A percentile compares a stretch with the other conserved stretches of the same genome.
phyloP scores from a whole-genome alignment of 2,329 filamentous ascomycete species.

The Paraphoma sp. region DNA sequence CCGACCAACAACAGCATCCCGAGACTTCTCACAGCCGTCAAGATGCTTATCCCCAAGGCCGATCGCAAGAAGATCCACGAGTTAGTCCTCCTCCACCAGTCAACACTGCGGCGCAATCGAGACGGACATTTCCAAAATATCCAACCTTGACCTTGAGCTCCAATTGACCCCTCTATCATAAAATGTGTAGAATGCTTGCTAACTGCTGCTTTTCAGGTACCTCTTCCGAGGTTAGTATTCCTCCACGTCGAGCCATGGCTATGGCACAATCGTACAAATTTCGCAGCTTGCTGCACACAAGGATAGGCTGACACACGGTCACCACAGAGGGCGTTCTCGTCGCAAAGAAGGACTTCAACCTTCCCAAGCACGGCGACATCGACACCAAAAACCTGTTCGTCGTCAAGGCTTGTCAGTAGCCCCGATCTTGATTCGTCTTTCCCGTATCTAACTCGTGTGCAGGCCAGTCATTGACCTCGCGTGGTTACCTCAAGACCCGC shows the following conservation, averaged over 20 bases:
- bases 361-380: constrained; percentile 95
- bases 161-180: constrained; percentile 7
- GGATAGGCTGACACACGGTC: constrained; percentile 53
- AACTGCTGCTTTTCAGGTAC: constrained; percentile 38
- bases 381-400: constrained; percentile 99
- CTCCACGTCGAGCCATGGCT: constrained; percentile 43
- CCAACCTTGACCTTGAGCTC: constrained; percentile 39
- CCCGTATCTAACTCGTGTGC: constrained; percentile 16
- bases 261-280: constrained; percentile 44
- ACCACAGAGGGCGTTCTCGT: constrained; percentile 80
- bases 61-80: constrained; percentile 99
- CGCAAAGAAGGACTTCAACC: constrained; percentile 99
- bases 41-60: constrained; percentile 96
- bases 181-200: constrained; percentile 26
- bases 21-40: constrained; percentile 47
- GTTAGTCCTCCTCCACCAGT: constrained; percentile 70
- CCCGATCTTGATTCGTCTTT: background rate
- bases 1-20: constrained; percentile 28
- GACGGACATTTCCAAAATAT: constrained; percentile 37
- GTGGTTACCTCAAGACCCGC: constrained; percentile 99
- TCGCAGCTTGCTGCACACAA: constrained; percentile 44
- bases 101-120: constrained; percentile 28
- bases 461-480: constrained; percentile 92
- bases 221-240: constrained; percentile 53
- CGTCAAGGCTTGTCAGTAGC: constrained; percentile 81